A percentile compares a stretch with the other conserved stretches of the same genome.
phyloP scores from a whole-genome alignment of 2,329 filamentous ascomycete genomes.

The Pseudogymnoascus destructans region DNA sequence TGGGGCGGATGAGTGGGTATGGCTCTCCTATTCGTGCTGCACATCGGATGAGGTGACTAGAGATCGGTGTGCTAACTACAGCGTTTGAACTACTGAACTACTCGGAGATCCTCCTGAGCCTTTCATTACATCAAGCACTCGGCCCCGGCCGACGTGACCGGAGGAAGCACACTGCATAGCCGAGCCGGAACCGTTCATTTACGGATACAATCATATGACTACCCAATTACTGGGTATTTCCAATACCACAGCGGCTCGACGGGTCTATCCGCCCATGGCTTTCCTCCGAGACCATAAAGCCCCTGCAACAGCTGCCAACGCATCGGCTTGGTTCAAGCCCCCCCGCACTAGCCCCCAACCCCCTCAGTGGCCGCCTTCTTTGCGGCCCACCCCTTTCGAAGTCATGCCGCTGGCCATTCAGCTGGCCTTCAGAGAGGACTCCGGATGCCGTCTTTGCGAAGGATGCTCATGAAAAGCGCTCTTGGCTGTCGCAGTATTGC shows the following conservation, averaged over 20 bases:
- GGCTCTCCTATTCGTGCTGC: slow-evolving; percentile 3
- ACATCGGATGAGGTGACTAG: slow-evolving; percentile 1
- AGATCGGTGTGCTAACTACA: background rate
- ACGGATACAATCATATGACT: slow-evolving; percentile 6
- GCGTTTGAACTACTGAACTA: background rate
- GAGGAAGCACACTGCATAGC: background rate
- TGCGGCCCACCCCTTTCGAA: slow-evolving; percentile 6
- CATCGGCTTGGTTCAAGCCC: slow-evolving; percentile 1
- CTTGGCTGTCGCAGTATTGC: slow-evolving; percentile 22
- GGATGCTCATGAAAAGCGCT: slow-evolving; percentile 17
- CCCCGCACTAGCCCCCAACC: background rate
- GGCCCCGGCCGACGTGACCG: background rate
- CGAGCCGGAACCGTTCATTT: slow-evolving; percentile 1
- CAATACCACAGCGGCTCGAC: slow-evolving; percentile 8
- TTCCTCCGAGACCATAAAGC: background rate
- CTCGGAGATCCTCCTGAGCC: background rate
- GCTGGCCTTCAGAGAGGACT: background rate
- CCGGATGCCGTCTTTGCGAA: background rate
- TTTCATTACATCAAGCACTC: slow-evolving; percentile 1
- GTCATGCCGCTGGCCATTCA: background rate
- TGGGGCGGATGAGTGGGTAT: background rate
- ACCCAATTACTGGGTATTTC: slow-evolving; percentile 7
- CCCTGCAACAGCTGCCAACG: slow-evolving; percentile 5
- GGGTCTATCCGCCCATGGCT: slow-evolving; percentile 2
- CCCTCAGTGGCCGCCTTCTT: slow-evolving; percentile 6